Conservation (phyloP, 78 protist genomes). For the Mantamonas sphyraenae region DNA sequence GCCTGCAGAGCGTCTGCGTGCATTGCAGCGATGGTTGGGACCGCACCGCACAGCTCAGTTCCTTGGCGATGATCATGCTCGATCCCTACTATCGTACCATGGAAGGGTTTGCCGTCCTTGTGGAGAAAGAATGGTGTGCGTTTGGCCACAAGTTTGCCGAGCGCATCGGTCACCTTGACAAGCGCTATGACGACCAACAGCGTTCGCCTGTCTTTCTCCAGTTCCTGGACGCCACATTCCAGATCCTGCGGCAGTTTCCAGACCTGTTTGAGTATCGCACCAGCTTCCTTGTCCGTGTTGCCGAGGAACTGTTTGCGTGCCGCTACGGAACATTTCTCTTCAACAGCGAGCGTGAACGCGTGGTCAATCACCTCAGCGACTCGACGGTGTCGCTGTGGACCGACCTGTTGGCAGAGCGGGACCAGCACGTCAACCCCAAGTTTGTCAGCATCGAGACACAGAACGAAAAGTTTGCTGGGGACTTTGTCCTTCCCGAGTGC, state of each 20-base stretch:
- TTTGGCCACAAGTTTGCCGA: slow-evolving; percentile 73
- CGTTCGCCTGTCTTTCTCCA: slow-evolving; percentile 65
- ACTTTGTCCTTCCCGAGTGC: too few species aligned
- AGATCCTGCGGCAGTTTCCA: slow-evolving; percentile 46
- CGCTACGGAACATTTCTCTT: slow-evolving; percentile 58
- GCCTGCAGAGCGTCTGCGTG: slow-evolving; percentile 64
- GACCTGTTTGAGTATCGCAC: slow-evolving; percentile 40
- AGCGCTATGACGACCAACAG: too few species aligned
- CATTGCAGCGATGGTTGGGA: slow-evolving; percentile 97
- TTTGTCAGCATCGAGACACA: too few species aligned
- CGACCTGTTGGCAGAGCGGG: too few species aligned
- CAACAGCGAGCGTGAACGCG: slow-evolving; percentile 38
- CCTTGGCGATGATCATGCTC: slow-evolving; percentile 56
- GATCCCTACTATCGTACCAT: slow-evolving; percentile 85
- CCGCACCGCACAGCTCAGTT: slow-evolving; percentile 82
- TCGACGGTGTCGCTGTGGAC: slow-evolving; percentile 35
- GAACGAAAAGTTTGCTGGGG: too few species aligned
- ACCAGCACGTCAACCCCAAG: too few species aligned
- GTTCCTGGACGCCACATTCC: slow-evolving; percentile 56
- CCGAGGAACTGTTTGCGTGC: slow-evolving; percentile 1
- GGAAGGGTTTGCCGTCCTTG: slow-evolving; percentile 65
- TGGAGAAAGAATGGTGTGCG: slow-evolving; percentile 74
- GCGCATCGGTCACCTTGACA: slow-evolving; percentile 35
- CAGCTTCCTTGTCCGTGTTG: slow-evolving; percentile 8
- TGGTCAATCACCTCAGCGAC: not conserved